Percentiles rank a stretch among this genome's conserved stretches.
Evolutionary conservation across 2,329 filamentous ascomycete genomes (phyloP).

Genomic region (Ophiostoma triangulosporum): DNA sequence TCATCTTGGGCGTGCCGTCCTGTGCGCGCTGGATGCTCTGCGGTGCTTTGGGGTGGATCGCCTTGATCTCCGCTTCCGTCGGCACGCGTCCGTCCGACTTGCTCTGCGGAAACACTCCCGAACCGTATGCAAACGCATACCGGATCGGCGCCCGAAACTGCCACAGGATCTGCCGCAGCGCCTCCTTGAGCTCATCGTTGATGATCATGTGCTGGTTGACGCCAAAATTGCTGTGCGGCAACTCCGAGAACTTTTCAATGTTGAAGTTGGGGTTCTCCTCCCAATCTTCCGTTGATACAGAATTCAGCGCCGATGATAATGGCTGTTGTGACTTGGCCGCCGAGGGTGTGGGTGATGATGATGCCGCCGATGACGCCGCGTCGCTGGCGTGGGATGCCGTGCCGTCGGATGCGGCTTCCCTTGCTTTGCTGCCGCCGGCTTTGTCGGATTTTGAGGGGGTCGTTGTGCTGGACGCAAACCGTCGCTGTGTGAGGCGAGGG

Average conservation of each 20-base stretch:
- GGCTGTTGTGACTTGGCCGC: constrained; percentile 13
- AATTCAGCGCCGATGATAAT: constrained; percentile 1
- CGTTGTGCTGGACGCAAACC: neutral
- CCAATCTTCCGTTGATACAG: constrained; percentile 41
- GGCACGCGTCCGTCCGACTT: constrained; percentile 38
- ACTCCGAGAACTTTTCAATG: constrained; percentile 60
- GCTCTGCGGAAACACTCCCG: constrained; percentile 81
- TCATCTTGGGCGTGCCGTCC: constrained; percentile 83
- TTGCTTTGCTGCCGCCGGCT: neutral
- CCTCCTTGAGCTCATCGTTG: constrained; percentile 90
- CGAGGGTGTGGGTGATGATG: constrained; percentile 13
- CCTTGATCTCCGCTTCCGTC: constrained; percentile 41
- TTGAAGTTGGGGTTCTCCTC: constrained; percentile 60
- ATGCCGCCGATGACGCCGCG: constrained; percentile 7
- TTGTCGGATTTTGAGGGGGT: neutral
- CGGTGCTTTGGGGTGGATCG: constrained; percentile 71
- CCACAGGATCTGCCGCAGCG: constrained; percentile 73
- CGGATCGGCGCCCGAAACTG: constrained; percentile 86
- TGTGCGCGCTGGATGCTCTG: constrained; percentile 73
- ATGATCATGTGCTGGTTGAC: constrained; percentile 95
- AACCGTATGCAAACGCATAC: constrained; percentile 95
- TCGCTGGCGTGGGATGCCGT: neutral
- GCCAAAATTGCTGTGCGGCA: constrained; percentile 71
- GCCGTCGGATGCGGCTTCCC: neutral
- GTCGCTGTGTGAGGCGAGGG: neutral